A percentile compares a stretch with the other conserved stretches of the same genome.
Conservation (phyloP, 1,139 yeast species). For the Blastobotrys serpentis region DNA sequence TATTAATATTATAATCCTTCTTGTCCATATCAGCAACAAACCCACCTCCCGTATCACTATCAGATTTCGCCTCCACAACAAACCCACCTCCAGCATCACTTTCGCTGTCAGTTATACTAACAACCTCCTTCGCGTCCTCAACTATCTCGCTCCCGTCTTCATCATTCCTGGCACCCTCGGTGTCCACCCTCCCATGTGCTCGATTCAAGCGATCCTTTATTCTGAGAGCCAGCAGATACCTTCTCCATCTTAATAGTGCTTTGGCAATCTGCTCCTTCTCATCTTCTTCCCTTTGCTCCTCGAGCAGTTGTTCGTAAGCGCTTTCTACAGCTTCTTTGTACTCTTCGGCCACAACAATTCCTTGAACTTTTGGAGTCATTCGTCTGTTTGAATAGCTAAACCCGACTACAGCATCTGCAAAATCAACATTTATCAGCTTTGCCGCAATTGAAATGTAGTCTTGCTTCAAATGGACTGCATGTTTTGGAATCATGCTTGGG, state of each 20-base stretch:
- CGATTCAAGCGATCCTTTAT: slow-evolving; percentile 66
- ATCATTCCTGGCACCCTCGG: slow-evolving; percentile 2
- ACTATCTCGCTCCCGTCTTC: slow-evolving; percentile 4
- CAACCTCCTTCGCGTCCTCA: not conserved
- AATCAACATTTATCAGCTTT: slow-evolving; percentile 64
- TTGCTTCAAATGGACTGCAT: slow-evolving; percentile 63
- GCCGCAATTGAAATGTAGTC: slow-evolving; percentile 69
- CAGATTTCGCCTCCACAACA: not conserved
- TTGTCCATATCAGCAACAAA: slow-evolving; percentile 18
- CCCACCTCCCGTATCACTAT: slow-evolving; percentile 16
- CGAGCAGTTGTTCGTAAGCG: slow-evolving; percentile 55
- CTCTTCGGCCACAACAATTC: slow-evolving; percentile 69
- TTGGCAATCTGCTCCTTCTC: slow-evolving; percentile 47
- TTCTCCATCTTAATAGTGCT: slow-evolving; percentile 72
- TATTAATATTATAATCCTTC: slow-evolving; percentile 14
- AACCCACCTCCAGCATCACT: slow-evolving; percentile 4
- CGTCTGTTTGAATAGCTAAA: slow-evolving; percentile 61
- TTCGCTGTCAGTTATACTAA: not conserved
- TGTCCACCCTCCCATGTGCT: slow-evolving; percentile 59
- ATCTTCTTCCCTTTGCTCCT: slow-evolving; percentile 52
- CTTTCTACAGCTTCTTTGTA: slow-evolving; percentile 63
- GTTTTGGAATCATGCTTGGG: slow-evolving; percentile 77
- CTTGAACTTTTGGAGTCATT: slow-evolving; percentile 67
- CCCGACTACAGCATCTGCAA: slow-evolving; percentile 83
- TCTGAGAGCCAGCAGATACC: slow-evolving; percentile 65